Base-by-base conservation (phyloP, 2,329 filamentous ascomycete genomes). In the Acephala macrosclerotiorum region DNA sequence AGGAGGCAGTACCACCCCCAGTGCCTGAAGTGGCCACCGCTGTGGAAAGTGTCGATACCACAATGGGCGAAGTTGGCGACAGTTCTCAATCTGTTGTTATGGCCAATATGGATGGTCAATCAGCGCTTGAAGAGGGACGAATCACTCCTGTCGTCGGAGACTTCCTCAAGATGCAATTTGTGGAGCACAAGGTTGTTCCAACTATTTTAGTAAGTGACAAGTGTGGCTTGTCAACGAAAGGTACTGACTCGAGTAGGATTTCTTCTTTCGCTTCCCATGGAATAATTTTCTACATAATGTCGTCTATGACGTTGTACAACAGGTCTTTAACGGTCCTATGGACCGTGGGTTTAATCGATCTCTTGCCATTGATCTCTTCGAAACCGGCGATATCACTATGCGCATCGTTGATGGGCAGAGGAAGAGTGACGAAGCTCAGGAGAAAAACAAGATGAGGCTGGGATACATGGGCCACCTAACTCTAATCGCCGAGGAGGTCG, bases 281-380 rank as follows among this genome's bases (percentile, higher is more conserved):
- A 99, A 99, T 80, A 99, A 99, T 78, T 99, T 99, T 76, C 85
- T 99, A 53, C 96, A 99, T 80, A 99, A 99, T 75, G 96, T 99
- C 51, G 96, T 99, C 57, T 99, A 99, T 77, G 96, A 99, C 78
- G 94, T 99, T 75, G 93, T 99, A 51, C 96, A 99, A 78, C 96
- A 99, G 81, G 96, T 99, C 0, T 98, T 99, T 79, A 99, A 99
- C 76, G 96, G 96, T 9, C 94, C 94, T 0, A 97, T 99, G 92
- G 95, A 98, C 73, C 91, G 94, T 66, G 94, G 96, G 33, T 97
- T 91, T 80, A 99, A 99, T 79, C 90, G 93, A 12, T 90, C 89
- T 57, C 83, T 99, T 60, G 95, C 96, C 14, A 91, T 97, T 66
- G 95, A 97, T 71, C 87, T 99, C 22, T 99, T 99, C 74, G 93